Percentiles rank a stretch among this genome's conserved stretches.
These are phyloP conservation scores for Amanita polypyramis DNA, from an alignment of 768 basidiomycete species.

Conservation along the genomic window DNA sequence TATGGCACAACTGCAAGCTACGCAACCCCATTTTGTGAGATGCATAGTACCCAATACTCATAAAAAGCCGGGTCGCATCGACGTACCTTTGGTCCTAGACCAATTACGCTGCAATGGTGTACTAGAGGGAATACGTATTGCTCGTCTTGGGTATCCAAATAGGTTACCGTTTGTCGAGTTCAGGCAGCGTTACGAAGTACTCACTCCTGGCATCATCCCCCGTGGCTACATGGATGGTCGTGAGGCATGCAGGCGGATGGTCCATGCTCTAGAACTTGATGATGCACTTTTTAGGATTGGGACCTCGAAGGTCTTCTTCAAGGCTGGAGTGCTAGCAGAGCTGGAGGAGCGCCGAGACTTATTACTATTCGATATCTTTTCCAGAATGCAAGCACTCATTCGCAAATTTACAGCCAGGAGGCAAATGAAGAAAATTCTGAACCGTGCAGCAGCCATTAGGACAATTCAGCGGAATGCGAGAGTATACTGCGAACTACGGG, in stretches of 20 bases:
- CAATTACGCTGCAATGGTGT: slow-evolving; percentile 98
- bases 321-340: slow-evolving; percentile 93
- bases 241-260: slow-evolving; percentile 87
- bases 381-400: slow-evolving; percentile 76
- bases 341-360: slow-evolving; percentile 88
- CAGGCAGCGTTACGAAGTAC: slow-evolving; percentile 90
- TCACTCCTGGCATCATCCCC: slow-evolving; percentile 89
- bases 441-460: slow-evolving; percentile 82
- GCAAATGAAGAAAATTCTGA: slow-evolving; percentile 90
- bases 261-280: slow-evolving; percentile 82
- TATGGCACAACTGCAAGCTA: slow-evolving; percentile 85
- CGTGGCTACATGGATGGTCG: slow-evolving; percentile 97
- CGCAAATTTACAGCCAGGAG: slow-evolving; percentile 80
- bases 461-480: slow-evolving; percentile 93
- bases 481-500: slow-evolving; percentile 78
- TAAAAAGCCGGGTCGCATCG: slow-evolving; percentile 87
- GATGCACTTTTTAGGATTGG: slow-evolving; percentile 81
- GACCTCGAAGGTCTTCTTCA: slow-evolving; percentile 98
- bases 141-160: slow-evolving; percentile 94
- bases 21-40: slow-evolving; percentile 96
- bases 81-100: slow-evolving; percentile 91
- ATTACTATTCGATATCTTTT: slow-evolving; percentile 83
- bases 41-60: slow-evolving; percentile 93
- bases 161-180: slow-evolving; percentile 95
- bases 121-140: slow-evolving; percentile 95